Conservation (phyloP, 2,329 filamentous ascomycete genomes). For the Colletotrichum camelliae region DNA sequence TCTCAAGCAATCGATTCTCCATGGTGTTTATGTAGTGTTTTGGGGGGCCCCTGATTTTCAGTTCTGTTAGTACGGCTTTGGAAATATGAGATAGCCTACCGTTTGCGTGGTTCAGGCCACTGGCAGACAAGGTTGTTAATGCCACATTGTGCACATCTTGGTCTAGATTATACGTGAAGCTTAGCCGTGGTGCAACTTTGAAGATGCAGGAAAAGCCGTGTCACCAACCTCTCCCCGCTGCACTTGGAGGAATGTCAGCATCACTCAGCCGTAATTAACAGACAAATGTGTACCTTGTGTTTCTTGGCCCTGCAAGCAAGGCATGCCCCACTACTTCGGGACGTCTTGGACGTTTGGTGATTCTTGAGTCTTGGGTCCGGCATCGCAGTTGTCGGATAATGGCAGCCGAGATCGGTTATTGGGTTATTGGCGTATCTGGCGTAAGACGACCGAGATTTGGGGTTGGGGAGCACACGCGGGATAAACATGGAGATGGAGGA, state of each 20-base stretch:
- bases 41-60: constrained; percentile 6
- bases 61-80: not conserved
- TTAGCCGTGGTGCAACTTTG: not conserved
- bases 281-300: constrained; percentile 2
- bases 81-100: not conserved
- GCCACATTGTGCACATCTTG: constrained; percentile 17
- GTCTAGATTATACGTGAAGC: not conserved
- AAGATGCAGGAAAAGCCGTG: not conserved
- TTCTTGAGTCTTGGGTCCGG: not conserved
- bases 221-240: constrained; percentile 8
- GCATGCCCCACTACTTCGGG: constrained; percentile 13
- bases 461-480: not conserved
- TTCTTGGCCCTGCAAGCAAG: constrained; percentile 13
- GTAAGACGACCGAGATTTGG: not conserved
- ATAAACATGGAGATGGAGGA: not conserved
- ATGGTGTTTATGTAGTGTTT: constrained; percentile 13
- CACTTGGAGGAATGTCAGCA: not conserved
- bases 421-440: not conserved
- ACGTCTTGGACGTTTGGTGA: not conserved
- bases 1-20: constrained; percentile 11
- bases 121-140: constrained; percentile 11
- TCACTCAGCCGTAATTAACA: not conserved
- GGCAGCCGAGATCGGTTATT: not conserved
- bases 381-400: not conserved
- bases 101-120: constrained; percentile 19